These are phyloP conservation scores for Pleurotus citrinopileatus DNA, from an alignment of 768 basidiomycete species.

Conservation along the genomic window DNA sequence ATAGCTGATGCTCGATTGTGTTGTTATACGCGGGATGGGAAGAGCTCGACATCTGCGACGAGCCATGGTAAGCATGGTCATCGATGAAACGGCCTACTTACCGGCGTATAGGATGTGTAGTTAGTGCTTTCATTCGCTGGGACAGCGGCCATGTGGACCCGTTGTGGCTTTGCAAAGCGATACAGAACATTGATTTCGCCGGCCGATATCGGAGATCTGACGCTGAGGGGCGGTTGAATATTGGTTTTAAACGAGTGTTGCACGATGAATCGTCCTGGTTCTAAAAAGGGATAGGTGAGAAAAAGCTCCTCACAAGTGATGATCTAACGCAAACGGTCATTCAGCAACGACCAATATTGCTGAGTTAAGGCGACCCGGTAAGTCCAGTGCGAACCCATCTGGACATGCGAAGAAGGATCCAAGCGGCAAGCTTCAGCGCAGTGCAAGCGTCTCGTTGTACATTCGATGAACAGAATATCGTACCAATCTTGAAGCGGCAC, in stretches of 20 bases:
- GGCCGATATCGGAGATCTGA: not conserved
- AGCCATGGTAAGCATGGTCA: too few species aligned
- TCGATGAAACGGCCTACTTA: too few species aligned
- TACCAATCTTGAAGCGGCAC: constrained; percentile 1
- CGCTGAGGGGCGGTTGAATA: not conserved
- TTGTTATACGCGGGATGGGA: too few species aligned
- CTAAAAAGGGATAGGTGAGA: not conserved
- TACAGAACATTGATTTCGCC: not conserved
- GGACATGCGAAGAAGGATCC: not conserved
- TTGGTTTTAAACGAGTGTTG: not conserved
- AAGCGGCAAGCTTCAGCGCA: not conserved
- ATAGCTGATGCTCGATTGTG: too few species aligned
- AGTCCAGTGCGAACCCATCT: not conserved
- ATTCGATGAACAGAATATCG: not conserved
- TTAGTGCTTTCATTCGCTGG: not conserved
- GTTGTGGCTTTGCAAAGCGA: not conserved
- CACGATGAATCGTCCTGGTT: not conserved
- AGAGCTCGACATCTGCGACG: too few species aligned
- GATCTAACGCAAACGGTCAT: not conserved
- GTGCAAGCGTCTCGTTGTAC: not conserved
- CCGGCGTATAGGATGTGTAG: not conserved
- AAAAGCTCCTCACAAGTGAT: not conserved
- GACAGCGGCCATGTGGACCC: not conserved
- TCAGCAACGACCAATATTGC: not conserved
- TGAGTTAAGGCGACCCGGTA: not conserved